phyloP scores from a whole-genome alignment of 176 grass and related monocot species.

The Musa beccarii region DNA sequence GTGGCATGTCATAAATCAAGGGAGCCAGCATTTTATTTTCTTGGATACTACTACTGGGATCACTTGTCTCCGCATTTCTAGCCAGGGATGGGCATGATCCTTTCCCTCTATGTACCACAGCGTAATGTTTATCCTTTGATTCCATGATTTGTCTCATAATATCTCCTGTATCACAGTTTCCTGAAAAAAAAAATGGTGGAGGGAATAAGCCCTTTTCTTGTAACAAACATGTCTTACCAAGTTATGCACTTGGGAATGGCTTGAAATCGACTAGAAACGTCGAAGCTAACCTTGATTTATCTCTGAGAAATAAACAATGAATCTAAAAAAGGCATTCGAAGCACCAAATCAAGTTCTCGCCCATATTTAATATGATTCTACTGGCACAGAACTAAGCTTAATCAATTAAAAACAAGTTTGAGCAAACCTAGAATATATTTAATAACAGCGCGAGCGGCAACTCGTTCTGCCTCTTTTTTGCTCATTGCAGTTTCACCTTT shows the following conservation, averaged over 20 bases:
- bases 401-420: constrained; percentile 8
- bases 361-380: not conserved
- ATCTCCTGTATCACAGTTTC: constrained; percentile 3
- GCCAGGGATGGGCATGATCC: constrained; percentile 2
- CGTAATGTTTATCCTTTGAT: constrained; percentile 34
- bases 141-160: constrained; percentile 33
- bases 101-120: not conserved
- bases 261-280: not conserved
- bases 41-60: not conserved
- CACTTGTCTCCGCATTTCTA: constrained; percentile 2
- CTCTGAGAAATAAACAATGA: not conserved
- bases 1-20: not conserved
- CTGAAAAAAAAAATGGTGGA: constrained; percentile 21
- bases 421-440: constrained; percentile 56
- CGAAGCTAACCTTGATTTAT: no score
- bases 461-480: constrained; percentile 67
- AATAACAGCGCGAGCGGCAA: constrained; percentile 37
- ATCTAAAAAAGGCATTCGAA: not conserved
- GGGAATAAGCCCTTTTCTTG: no score
- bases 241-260: no score
- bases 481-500: constrained; percentile 32
- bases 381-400: not conserved
- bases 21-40: not conserved
- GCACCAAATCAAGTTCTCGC: no score
- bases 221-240: no score